Base-by-base conservation (phyloP, 371 early-diverging fungal species). In the Batkoa obscura region DNA sequence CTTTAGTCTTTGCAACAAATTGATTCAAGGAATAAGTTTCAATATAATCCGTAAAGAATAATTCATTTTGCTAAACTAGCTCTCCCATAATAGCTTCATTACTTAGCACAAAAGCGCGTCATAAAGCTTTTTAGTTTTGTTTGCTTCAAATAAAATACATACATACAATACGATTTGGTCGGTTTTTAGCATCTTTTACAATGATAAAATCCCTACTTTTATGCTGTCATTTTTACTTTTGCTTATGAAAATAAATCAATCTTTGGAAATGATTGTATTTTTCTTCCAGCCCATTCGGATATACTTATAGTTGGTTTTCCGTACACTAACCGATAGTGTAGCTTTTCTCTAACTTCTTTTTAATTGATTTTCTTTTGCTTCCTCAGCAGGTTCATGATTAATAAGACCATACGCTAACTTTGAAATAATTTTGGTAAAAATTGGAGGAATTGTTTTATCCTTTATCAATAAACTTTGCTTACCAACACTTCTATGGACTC, bases 21-120 rank as follows among this genome's bases (percentile, higher is more conserved):
- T 52, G 52, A 2, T 55, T 50, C 17, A 75, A 48, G 33, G 43
- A 36, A 43, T 63, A 67, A n/a, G 68, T 65, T n/a, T 56, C 57
- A 54, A 75, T 76, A 15, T 61, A 54, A 38, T 76, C 75, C 2
- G 70, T 48, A 15, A 75, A 49, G 50, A 72, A 71, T 36, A 74
- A 53, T 59, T 76, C 79, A 46, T 68, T 60, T 12, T 66, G 59
- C 1, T 64, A 59, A 1, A 77, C 69, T 3, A 74, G 62, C 49
- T 76, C 75, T 31, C 62, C 58, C 17, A 75, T 57, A 13, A 76
- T 15, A 1, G 77, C 75, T 38, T 73, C 68, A 38, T 61, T 61
- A 2, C 75, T 76, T 42, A 67, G 72, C 8, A 66, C 61, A 49
- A 75, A 62, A 55, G 65, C 55, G 23, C 70, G 66, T 0, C 70